Evolutionary conservation across 2,329 filamentous ascomycete genomes (phyloP).

Genomic region (Hypoxylon sp.): DNA sequence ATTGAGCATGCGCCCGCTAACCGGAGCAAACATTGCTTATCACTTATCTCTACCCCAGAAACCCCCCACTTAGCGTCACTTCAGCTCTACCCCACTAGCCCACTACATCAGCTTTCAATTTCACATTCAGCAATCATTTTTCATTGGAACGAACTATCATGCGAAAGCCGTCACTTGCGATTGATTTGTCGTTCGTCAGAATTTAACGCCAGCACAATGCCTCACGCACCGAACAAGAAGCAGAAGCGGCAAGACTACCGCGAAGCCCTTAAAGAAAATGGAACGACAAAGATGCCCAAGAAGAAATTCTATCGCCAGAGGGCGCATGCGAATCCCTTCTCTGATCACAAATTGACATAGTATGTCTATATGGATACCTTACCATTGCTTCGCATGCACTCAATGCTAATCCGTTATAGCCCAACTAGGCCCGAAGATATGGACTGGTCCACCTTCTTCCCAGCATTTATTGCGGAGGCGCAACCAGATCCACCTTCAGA

Average conservation of each 20-base stretch:
- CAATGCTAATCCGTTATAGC: constrained; percentile 63
- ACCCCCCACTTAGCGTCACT: constrained; percentile 21
- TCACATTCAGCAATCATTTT: constrained; percentile 6
- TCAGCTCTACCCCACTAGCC: constrained; percentile 27
- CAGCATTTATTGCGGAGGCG: constrained; percentile 72
- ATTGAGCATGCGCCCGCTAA: constrained; percentile 1
- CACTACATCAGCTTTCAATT: constrained; percentile 28
- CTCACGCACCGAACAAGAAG: constrained; percentile 67
- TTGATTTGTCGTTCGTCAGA: neutral
- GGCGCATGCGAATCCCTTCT: constrained; percentile 98
- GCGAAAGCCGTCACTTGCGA: constrained; percentile 1
- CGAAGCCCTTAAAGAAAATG: constrained; percentile 67
- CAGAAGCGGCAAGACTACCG: constrained; percentile 78
- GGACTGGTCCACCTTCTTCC: constrained; percentile 92
- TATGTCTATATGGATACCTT: constrained; percentile 62
- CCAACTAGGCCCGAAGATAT: constrained; percentile 84
- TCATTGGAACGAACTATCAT: constrained; percentile 5
- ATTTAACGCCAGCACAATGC: constrained; percentile 54
- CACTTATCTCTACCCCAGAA: constrained; percentile 29
- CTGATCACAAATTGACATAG: constrained; percentile 92
- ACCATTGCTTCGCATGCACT: neutral
- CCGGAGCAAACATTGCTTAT: constrained; percentile 14
- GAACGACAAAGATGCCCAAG: constrained; percentile 78
- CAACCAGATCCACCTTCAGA: constrained; percentile 51
- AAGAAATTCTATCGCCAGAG: constrained; percentile 98